Evolutionary conservation across 192 early-diverging fungal genomes (phyloP), one percentile per base, ranked within the genome.

Genomic region (Gigaspora rosea): DNA sequence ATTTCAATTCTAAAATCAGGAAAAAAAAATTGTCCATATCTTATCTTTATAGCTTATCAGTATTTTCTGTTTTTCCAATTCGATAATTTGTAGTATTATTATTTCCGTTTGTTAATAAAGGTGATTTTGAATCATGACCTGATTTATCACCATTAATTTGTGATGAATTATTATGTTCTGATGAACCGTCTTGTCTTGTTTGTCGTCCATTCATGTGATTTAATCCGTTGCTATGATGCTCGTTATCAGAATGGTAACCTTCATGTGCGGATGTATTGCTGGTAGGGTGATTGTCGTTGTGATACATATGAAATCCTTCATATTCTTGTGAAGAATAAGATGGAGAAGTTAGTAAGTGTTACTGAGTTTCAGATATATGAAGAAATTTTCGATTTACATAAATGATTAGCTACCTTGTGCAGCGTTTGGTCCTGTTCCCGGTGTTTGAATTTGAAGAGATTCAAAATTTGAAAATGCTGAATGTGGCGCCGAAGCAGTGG

Each of bases 381-480:
- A 63, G 63, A 5, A 76, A 27, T 27, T 67, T 27, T 74, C 57
- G 22, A 76, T 65, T 76, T 67, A 52, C 33, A 57, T 52, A 58
- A 67, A 48, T 35, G 41, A 59, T 16, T 67, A 47, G 10, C 11
- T 20, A 27, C 35, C 22, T 4, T 33, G 12, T 2, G 52, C 18
- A 16, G 73, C 15, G 13, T 10, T 20, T 57, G 56, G 64, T 8
- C 18, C 11, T 22, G 32, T 12, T 15, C 49, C 50, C 0, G 48
- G 10, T 32, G 63, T 78, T 46, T n/a, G 50, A 36, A 62, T 48
- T 52, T 61, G 71, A 35, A 71, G 78, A 33, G 78, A 74, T 15
- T 79, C 78, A 65, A 75, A 79, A 46, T 62, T 63, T 48, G 78
- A n/a, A 71, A 78, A 78, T 18, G 78, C 58, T 12, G 78, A 62